Conservation (phyloP, 2,329 filamentous ascomycete species). For the Penicillium sp. region DNA sequence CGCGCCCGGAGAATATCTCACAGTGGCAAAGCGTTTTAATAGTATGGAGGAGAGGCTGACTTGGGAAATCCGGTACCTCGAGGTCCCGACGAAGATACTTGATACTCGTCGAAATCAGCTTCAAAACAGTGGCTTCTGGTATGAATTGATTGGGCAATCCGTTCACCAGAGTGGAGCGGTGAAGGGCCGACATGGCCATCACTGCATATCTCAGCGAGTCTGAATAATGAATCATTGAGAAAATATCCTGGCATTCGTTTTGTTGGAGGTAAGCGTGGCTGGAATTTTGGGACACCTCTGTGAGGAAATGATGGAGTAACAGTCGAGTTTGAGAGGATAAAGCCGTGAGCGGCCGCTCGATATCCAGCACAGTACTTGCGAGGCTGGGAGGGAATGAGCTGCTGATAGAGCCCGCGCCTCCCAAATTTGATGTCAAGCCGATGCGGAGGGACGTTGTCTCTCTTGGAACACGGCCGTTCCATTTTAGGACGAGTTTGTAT, state of each 20-base stretch:
- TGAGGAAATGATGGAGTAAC: conserved; percentile 23
- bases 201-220: conserved; percentile 25
- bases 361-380: not conserved
- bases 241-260: conserved; percentile 19
- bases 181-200: conserved; percentile 24
- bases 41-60: conserved; percentile 20
- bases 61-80: conserved; percentile 2
- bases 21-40: conserved; percentile 24
- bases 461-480: conserved; percentile 21
- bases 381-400: not conserved
- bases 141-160: conserved; percentile 3
- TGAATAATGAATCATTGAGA: conserved; percentile 22
- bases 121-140: conserved; percentile 3
- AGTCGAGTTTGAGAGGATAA: conserved; percentile 11
- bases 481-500: conserved; percentile 21
- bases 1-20: conserved; percentile 26
- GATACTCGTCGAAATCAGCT: conserved; percentile 3
- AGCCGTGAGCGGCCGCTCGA: not conserved
- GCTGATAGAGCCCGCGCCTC: not conserved
- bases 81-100: conserved; percentile 4
- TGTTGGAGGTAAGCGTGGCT: conserved; percentile 20
- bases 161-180: conserved; percentile 13
- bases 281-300: conserved; percentile 21
- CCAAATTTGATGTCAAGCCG: not conserved
- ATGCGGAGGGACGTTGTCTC: not conserved